Evolutionary conservation across 805 yeast species (phyloP), one percentile per base, ranked within the genome.

Genomic region (Spathaspora boniae): DNA sequence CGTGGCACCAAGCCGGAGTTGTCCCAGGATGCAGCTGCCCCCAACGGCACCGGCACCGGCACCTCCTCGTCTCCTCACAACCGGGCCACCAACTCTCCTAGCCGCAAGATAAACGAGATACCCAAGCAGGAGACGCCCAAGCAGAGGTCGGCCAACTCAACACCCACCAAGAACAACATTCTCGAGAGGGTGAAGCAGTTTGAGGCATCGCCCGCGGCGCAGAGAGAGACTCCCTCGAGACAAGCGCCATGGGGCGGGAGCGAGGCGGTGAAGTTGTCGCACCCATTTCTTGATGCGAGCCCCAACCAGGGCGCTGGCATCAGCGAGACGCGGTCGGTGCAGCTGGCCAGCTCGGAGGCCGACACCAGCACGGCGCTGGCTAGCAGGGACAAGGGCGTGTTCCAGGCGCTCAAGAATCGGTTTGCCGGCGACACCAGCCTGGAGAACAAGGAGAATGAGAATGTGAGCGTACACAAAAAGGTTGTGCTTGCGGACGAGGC

Each of bases 111-210:
- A 6, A 45, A 53, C 4, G 58, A 54, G 37, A 47, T 56, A 24
- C 46, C 52, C 17, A 39, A 48, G 14, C 41, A 41, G 9, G 36
- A 32, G 2, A 34, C 35, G 2, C 40, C 50, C 14, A 48, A 40
- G 14, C 45, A 36, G 27, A 22, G 11, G 11, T 22, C 25, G 17
- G 29, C 16, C 16, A 18, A 25, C 4, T n/a, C 29, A 5, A 48
- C 52, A 36, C 59, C 50, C 36, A 34, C 46, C 11, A 42, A 36
- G 21, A 40, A 41, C 12, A 50, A 46, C 35, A 60, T 65, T 11
- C 47, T 61, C 36, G 68, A 64, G 37, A 59, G 56, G 43, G 62
- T 65, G 15, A 60, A 53, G 41, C 62, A 61, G 34, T 65, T 62
- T 40, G 70, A 64, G 41, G 51, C 47, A 26, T 53, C 62, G 8